These are phyloP conservation scores for Stephania cephalantha DNA, from an alignment of 164 flowering plant genomes.

Conservation along the genomic window DNA sequence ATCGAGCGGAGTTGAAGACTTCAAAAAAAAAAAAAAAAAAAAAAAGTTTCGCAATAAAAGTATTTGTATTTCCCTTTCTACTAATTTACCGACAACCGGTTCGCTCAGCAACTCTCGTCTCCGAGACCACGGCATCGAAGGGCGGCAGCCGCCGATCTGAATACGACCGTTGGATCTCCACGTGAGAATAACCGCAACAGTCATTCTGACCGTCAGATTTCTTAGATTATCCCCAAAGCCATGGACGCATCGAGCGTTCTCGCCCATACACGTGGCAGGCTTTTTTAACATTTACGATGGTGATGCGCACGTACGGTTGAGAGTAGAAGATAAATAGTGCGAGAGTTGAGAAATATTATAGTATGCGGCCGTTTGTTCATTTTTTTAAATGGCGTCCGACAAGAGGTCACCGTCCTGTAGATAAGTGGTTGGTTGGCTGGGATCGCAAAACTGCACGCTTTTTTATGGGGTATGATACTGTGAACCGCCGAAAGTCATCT, in stretches of 20 bases:
- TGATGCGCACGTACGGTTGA: background rate
- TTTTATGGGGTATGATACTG: background rate
- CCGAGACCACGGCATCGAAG: constrained; percentile 22
- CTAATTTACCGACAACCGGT: constrained; percentile 31
- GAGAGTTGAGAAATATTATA: background rate
- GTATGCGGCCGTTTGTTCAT: background rate
- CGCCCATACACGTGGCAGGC: background rate
- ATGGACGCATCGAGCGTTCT: background rate
- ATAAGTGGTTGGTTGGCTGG: background rate
- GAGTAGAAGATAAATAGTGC: background rate
- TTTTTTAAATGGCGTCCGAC: background rate
- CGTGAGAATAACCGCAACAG: constrained; percentile 25
- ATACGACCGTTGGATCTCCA: constrained; percentile 33
- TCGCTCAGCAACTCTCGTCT: constrained; percentile 14
- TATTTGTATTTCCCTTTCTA: constrained; percentile 15
- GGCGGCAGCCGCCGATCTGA: constrained; percentile 54
- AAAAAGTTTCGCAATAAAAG: background rate
- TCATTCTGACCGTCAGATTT: constrained; percentile 30
- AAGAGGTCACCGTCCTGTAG: background rate
- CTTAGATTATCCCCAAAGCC: constrained; percentile 14
- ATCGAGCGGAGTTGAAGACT: too few relatives aligned
- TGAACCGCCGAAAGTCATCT: background rate
- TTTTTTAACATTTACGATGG: background rate
- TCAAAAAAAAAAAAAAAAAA: too few relatives aligned
- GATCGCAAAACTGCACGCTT: background rate